Base-by-base conservation (phyloP, 2,329 filamentous ascomycete genomes). In the Ceratocystis ficicola region DNA sequence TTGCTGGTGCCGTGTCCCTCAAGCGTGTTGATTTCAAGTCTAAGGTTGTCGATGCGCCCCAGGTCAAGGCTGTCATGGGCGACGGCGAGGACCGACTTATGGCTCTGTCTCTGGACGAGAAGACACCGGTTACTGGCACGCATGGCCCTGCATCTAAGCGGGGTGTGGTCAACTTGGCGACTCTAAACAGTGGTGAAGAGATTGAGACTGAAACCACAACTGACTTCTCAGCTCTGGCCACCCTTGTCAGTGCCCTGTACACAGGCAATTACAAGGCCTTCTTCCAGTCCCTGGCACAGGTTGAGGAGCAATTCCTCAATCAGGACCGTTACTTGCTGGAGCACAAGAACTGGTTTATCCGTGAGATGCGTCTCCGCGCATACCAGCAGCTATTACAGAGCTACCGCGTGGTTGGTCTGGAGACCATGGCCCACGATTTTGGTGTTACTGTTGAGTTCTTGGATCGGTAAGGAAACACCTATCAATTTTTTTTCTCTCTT, bases 11-110 rank as follows among this genome's bases (percentile, higher is more conserved):
- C 5, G 87, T 97, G 28, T 94, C 93, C 59, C 83, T 99, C 66
- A 96, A 96, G 80, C 88, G 94, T 62, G 90, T 96, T 44, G 94
- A 99, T 76, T 99, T 99, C 83, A 99, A 99, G 81, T 89, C 89
- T 70, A 97, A 97, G 80, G 94, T 99, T 30, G 93, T 99, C 50
- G 94, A 99, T 75, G 94, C 94, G 6, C 93, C 94, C 12, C 94
- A 99, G 78, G 96, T 99, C 78, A 95, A 94, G 78, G 94, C 94
- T 46, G 95, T 99, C 69, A 84, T 99, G 28, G 94, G 93, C 67
- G 87, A 93, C 71, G 87, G 87, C 28, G 89, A 95, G 71, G 92
- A 96, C 73, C 93, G 93, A 77, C 79, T 96, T 65, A 82, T 90
- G 41, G 91, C 90, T 0, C 79, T 96, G 25, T 86, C 86, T 36